Conservation (phyloP, 1,139 yeast species). For the Pichia sp. region DNA sequence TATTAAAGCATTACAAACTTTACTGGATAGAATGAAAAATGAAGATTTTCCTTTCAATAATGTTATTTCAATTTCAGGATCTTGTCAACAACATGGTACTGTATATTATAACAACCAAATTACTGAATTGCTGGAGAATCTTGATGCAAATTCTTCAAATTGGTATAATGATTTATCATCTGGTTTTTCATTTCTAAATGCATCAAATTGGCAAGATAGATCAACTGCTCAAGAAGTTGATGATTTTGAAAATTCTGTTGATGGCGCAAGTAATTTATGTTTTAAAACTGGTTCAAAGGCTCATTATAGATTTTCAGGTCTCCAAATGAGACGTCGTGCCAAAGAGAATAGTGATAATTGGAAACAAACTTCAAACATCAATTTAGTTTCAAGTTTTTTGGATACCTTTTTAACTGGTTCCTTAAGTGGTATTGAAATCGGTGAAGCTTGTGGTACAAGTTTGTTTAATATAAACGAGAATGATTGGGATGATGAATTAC, state of each 20-base stretch:
- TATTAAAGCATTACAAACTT: constrained; percentile 73
- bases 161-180: constrained; percentile 21
- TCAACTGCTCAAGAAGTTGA: constrained; percentile 68
- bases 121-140: constrained; percentile 32
- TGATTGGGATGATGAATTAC: constrained; percentile 47
- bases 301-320: constrained; percentile 85
- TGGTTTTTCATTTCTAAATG: constrained; percentile 56
- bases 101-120: constrained; percentile 67
- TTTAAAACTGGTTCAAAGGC: constrained; percentile 77
- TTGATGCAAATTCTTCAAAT: constrained; percentile 42
- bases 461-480: constrained; percentile 58
- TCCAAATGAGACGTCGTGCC: constrained; percentile 75
- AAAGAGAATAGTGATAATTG: constrained; percentile 41
- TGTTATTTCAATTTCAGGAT: constrained; percentile 74
- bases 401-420: constrained; percentile 65
- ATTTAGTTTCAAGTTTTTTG: constrained; percentile 73
- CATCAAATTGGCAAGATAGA: constrained; percentile 96
- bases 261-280: constrained; percentile 67
- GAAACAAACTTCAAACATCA: constrained; percentile 51
- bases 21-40: constrained; percentile 48
- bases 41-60: constrained; percentile 50
- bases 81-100: constrained; percentile 91
- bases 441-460: constrained; percentile 93
- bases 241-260: constrained; percentile 48
- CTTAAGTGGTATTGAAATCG: constrained; percentile 62